Percentiles rank a stretch among this genome's conserved stretches.
These are phyloP conservation scores for Cetraspora pellucida DNA, from an alignment of 192 early-diverging fungal species.

Conservation along the genomic window DNA sequence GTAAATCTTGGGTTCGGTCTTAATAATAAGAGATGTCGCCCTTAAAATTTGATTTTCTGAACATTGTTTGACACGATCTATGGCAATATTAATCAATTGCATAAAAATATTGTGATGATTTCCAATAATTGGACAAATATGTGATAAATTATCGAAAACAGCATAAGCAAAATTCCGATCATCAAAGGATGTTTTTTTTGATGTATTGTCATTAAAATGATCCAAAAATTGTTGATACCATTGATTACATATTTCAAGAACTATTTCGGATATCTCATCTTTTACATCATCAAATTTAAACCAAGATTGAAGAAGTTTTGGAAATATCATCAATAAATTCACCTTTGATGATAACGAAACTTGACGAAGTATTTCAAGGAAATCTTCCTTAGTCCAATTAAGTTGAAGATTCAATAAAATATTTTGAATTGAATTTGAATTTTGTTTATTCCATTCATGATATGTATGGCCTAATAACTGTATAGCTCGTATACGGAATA, in stretches of 20 bases:
- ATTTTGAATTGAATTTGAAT: not conserved
- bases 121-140: slow-evolving; percentile 11
- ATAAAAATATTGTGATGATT: not conserved
- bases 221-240: not conserved
- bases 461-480: not conserved
- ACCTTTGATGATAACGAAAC: not conserved
- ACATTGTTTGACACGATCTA: not conserved
- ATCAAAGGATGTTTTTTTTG: not conserved
- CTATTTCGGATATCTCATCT: not conserved
- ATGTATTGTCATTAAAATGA: not conserved
- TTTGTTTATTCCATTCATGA: not conserved
- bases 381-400: not conserved
- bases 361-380: not conserved
- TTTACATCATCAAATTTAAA: not conserved
- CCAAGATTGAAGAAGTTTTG: not conserved
- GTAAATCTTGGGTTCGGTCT: not conserved
- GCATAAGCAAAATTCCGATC: not conserved
- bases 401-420: not conserved
- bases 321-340: slow-evolving; percentile 3
- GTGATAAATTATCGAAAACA: not conserved
- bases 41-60: not conserved
- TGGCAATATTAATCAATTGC: not conserved
- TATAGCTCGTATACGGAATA: not conserved
- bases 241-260: slow-evolving; percentile 1
- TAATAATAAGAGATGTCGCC: not conserved